Evolutionary conservation across 1,284 basidiomycete genomes (phyloP), one percentile per base, ranked within the genome.

Genomic region (Athelia psychrophila): DNA sequence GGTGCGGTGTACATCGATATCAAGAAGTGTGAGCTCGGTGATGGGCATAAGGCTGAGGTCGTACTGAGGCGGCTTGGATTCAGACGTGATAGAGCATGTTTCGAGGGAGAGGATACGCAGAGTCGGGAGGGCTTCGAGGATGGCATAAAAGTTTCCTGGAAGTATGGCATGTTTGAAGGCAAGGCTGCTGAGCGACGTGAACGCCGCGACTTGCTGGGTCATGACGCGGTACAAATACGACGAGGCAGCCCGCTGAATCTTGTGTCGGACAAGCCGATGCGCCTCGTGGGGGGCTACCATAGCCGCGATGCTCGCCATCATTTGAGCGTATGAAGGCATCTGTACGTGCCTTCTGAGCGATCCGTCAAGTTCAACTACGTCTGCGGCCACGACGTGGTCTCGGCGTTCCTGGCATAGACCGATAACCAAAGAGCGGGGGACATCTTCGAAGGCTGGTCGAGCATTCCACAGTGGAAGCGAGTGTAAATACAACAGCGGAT

Each of bases 81-180:
- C 38, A 6, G 16, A 22, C n/a, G 16, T 22, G 38, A 42, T 18
- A n/a, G 38, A 18, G n/a, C 38, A 75, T 30, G 63, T 60, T 44
- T 73, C 71, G 52, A 74, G 56, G 18, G 60, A 59, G 18, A 74
- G 64, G 3, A 55, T 63, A 20, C 69, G 64, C 16, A 75, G 65
- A 2, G 44, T 47, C 3, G 69, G 64, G 15, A 75, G 65, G 40
- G 33, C 25, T 56, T 74, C 70, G 3, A 74, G 59, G 30, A 70
- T 53, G 0, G 47, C 50, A 46, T 72, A 68, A 27, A 75, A 66
- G 2, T 56, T 19, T 33, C 68, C 60, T 0, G 67, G 61, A 48
- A 75, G 59, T 25, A 68, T 54, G 58, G 73, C 63, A 51, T 65
- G 56, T 33, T 51, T 55, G 54, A 74, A 66, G 1, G 62, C 62